Evolutionary conservation across 2,329 filamentous ascomycete species (phyloP), one percentile per base, ranked within the genome.

Genomic region (Colletotrichum sp.): DNA sequence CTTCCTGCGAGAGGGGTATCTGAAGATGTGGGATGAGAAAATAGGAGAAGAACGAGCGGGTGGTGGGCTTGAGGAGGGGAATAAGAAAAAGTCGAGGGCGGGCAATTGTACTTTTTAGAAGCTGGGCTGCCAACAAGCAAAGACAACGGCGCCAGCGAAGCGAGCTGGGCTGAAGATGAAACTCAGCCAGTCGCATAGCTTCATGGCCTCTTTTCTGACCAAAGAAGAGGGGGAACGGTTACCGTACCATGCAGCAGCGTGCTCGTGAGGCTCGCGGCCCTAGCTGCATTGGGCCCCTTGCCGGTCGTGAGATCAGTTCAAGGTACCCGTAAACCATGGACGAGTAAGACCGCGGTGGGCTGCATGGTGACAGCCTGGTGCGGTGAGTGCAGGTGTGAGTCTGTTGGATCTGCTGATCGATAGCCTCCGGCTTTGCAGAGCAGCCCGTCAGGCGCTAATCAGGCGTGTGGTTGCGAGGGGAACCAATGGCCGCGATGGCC

Each of bases 361-460:
- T 68, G 27, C 57, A 36, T 59, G 69, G 39, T 64, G 57, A 30
- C 32, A 22, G 57, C 15, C 27, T 32, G 36, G 59, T 34, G 39
- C 55, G 28, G 44, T 57, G 22, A 75, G 36, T 32, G 60, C 22
- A 70, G 72, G 55, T 55, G 55, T 65, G 44, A 48, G 22, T 68
- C 64, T 69, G 22, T 75, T 64, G 59, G 64, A 75, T 73, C 70
- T 75, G 73, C 73, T 75, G 73, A 75, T 75, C 73, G 57, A 44
- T 60, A 5, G 32, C 32, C 64, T 73, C 70, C 44, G 44, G 59
- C 52, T 59, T 28, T 28, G 22, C 19, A n/a, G 6, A n/a, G 19
- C 28, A 59, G 44, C 28, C 61, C 36, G 68, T 68, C 70, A 68
- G 64, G 64, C 70, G 73, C 73, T 69, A 73, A 68, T 44, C 13